A percentile compares a stretch with the other conserved stretches of the same genome.
Conservation (phyloP, 257 asterid species). For the Ilex aquifolium region DNA sequence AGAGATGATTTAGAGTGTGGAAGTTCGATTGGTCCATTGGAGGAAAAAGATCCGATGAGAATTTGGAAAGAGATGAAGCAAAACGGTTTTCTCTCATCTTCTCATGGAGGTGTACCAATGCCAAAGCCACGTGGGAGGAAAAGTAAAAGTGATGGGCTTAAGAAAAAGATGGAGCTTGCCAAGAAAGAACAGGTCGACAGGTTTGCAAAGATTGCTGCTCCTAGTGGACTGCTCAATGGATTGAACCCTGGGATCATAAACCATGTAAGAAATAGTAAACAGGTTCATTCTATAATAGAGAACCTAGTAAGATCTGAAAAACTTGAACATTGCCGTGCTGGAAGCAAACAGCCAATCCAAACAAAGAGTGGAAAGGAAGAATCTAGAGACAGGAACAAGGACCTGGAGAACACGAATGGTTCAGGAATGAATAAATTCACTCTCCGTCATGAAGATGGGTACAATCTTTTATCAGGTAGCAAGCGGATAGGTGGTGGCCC, state of each 20-base stretch:
- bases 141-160: slow-evolving; percentile 40
- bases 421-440: slow-evolving; percentile 15
- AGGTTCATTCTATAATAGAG: slow-evolving; percentile 87
- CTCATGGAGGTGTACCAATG: slow-evolving; percentile 37
- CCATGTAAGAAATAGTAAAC: slow-evolving; percentile 90
- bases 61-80: slow-evolving; percentile 87
- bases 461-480: slow-evolving; percentile 21
- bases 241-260: slow-evolving; percentile 92
- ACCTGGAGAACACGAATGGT: slow-evolving; percentile 7
- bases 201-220: slow-evolving; percentile 88
- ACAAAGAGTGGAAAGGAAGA: slow-evolving; percentile 25
- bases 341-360: slow-evolving; percentile 27
- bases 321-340: slow-evolving; percentile 33
- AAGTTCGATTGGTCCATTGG: slow-evolving; percentile 66
- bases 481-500: slow-evolving; percentile 29
- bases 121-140: slow-evolving; percentile 65
- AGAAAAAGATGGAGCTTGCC: slow-evolving; percentile 69
- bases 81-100: slow-evolving; percentile 57
- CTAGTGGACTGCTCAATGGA: slow-evolving; percentile 86
- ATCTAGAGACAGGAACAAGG: slow-evolving; percentile 15
- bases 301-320: slow-evolving; percentile 67
- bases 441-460: slow-evolving; percentile 14
- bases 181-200: slow-evolving; percentile 79
- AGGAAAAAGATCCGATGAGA: slow-evolving; percentile 53
- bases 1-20: slow-evolving; percentile 66